These are phyloP conservation scores for Oryza punctata DNA, from an alignment of 176 grass and related monocot genomes.

Conservation along the genomic window DNA sequence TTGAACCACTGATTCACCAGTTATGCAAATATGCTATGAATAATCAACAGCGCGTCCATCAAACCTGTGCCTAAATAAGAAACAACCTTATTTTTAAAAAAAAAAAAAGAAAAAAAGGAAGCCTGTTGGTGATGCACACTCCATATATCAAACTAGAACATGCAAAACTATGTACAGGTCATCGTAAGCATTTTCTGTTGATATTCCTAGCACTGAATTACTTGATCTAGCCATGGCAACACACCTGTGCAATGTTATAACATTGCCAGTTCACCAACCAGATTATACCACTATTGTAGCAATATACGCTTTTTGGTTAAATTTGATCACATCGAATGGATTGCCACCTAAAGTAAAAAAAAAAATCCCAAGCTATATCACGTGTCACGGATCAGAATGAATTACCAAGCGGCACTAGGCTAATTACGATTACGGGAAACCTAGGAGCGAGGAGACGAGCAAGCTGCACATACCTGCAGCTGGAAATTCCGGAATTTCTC, in stretches of 20 bases:
- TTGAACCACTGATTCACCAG: background rate
- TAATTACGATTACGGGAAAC: background rate
- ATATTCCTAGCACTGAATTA: background rate
- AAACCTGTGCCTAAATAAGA: background rate
- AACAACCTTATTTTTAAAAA: background rate
- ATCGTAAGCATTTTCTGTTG: background rate
- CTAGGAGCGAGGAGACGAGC: background rate
- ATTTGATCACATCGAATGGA: background rate
- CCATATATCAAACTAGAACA: background rate
- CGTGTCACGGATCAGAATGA: background rate
- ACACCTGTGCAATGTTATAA: background rate
- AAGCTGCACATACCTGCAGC: conserved; percentile 42
- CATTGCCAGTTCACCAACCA: background rate
- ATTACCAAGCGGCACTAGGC: background rate
- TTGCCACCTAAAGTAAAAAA: background rate
- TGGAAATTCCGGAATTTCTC: conserved; percentile 68
- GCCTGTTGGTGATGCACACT: background rate
- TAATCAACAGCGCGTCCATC: background rate
- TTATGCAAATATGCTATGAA: background rate
- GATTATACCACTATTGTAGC: background rate
- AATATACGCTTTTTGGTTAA: background rate
- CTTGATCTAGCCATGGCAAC: conserved; percentile 27
- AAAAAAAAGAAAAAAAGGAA: background rate
- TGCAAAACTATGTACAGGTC: background rate
- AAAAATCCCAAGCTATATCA: background rate